Conservation (phyloP, 768 basidiomycete genomes). For the Tylopilus sp. region DNA sequence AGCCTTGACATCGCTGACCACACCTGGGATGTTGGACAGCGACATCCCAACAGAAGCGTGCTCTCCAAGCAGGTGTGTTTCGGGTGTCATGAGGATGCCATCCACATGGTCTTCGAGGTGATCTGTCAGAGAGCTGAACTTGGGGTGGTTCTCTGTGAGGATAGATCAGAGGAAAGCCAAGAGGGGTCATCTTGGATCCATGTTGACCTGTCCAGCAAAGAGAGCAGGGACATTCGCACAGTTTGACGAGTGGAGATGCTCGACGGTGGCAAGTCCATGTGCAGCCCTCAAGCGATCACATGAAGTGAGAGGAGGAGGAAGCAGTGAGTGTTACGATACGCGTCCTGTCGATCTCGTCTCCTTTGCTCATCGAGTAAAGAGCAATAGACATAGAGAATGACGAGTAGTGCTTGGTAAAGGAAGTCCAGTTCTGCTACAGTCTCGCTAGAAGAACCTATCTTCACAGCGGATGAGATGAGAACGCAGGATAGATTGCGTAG, state of each 20-base stretch:
- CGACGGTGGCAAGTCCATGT: conserved; percentile 29
- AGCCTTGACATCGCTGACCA: conserved; percentile 79
- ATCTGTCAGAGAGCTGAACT: conserved; percentile 42
- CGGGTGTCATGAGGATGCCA: conserved; percentile 44
- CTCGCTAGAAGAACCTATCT: too few species aligned
- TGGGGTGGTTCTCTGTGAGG: conserved; percentile 44
- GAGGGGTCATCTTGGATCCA: conserved; percentile 52
- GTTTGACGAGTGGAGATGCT: conserved; percentile 52
- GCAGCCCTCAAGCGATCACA: conserved; percentile 11
- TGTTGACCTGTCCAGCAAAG: conserved; percentile 17
- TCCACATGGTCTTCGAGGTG: conserved; percentile 50
- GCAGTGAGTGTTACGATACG: conserved; percentile 26
- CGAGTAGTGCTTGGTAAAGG: too few species aligned
- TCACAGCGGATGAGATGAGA: too few species aligned
- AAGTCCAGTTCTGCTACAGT: too few species aligned
- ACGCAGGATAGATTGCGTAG: too few species aligned
- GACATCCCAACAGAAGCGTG: conserved; percentile 36
- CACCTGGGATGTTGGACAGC: conserved; percentile 54
- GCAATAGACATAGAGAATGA: too few species aligned
- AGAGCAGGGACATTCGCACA: conserved; percentile 45
- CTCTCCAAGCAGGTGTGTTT: conserved; percentile 45
- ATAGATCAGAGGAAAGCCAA: conserved; percentile 79
- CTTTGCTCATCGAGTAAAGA: too few species aligned
- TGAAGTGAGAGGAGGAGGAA: conserved; percentile 20
- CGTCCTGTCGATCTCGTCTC: too few species aligned